Base-by-base conservation (phyloP, 2,329 filamentous ascomycete genomes). In the Coniochaeta hoffmannii region DNA sequence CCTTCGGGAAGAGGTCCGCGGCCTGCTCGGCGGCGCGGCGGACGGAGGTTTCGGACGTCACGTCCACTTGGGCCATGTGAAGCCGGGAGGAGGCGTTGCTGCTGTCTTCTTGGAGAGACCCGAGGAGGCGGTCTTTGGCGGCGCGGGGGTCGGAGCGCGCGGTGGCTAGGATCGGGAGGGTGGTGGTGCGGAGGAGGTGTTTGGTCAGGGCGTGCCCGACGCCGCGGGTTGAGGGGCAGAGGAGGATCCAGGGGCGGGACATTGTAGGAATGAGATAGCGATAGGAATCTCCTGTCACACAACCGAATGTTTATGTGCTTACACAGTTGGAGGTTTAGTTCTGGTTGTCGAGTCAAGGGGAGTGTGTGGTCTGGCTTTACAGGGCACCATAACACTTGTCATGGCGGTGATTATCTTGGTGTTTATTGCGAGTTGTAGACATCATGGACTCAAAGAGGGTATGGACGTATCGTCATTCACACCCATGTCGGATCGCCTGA, bases 11-110 rank as follows among this genome's bases (percentile, higher is more conserved):
- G 9, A 81, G 70, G 7, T 71, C 65, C 22, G 72, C 71, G 28
- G 83, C 83, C 50, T 63, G 63, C 14, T 67, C 66, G 4, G 81
- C 74, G 17, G 87, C 83, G 36, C 80, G 77, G 50, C 71, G 63
- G 36, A 94, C 80, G 34, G 81, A 81, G 28, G 71, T 58, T 69
- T 92, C 88, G 63, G 88, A 81, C 3, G 72, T 74, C 31, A 79
- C 76, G 67, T 80, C 77, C 44, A 73, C 63, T 15, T 59, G 63
- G 14, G 73, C 63, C 22, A 78, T 59, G 59, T 71, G 68, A 11
- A 79, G 69, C 1, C 76, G 69, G 12, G 31, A 31, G 28, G 65
- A 61, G 6, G 66, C 62, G 30, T 65, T 53, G 54, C 59, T 57
- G 35, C 58, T 56, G n/a, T 57, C 52, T 44, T 54, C 52, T 38